Evolutionary conservation across 2,329 filamentous ascomycete species (phyloP), one percentile per base, ranked within the genome.

Genomic region (Ceratocystis lukuohia): DNA sequence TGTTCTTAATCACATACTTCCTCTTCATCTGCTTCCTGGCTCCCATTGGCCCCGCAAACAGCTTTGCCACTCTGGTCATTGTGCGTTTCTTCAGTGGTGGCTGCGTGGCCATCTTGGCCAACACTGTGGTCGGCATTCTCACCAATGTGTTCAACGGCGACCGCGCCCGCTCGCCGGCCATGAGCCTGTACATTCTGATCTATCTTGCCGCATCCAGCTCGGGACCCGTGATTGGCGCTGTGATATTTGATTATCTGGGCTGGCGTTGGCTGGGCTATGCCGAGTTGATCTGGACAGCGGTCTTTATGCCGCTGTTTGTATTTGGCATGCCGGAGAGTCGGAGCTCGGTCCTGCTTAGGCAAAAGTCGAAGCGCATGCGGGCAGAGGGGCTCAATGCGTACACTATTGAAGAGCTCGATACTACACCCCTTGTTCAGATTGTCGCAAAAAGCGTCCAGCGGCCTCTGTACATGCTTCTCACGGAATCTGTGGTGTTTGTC

Each of bases 401-500:
- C 45, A 65, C 66, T 1, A 41, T 4, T 3, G 64, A 68, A 50
- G 66, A 68, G n/a, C 64, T 68, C 6, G 66, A 68, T 37, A 61
- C 37, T 2, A 68, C 64, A 7, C 66, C 66, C 1, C 15, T 66
- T 7, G 20, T 61, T 20, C 46, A 68, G 37, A 57, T 66, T n/a
- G 45, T 68, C 3, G 30, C 62, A 8, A 66, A 64, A 44, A 65
- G 62, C 15, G 61, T 68, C n/a, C 66, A 68, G 50, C 64, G 66
- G 15, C 66, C 66, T 28, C 41, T 68, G 25, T 68, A 68, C 50
- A 68, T 68, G 66, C 61, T 68, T 30, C 64, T 41, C 69, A 82
- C 79, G 1, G 80, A 82, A 71, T 76, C 76, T 2, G 79, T 82
- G 0, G 76, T 82, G 1, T 74, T 80, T 53, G 75, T 75, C 61